Percentiles rank a stretch among this genome's conserved stretches.
Conservation (phyloP, 371 early-diverging fungal genomes). For the Mortierella sp. region DNA sequence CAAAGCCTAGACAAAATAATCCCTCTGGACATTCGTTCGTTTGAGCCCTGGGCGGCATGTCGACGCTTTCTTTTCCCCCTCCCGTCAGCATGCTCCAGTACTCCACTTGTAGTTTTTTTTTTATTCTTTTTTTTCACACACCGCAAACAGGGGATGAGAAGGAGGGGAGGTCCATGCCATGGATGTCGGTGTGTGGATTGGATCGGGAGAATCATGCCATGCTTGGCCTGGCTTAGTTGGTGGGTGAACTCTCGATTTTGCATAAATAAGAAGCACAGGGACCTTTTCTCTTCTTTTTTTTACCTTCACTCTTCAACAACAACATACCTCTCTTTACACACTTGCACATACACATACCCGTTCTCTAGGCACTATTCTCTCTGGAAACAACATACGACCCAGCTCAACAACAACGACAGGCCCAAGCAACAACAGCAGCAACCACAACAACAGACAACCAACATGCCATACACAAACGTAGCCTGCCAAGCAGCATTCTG, state of each 20-base stretch:
- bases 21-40: background rate
- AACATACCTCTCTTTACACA: background rate
- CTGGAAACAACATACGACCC: background rate
- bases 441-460: background rate
- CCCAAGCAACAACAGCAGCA: background rate
- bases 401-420: background rate
- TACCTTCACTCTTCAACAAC: background rate
- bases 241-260: background rate
- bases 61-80: background rate
- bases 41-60: background rate
- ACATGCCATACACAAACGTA: slow-evolving; percentile 48
- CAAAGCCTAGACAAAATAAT: background rate
- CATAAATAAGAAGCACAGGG: slow-evolving; percentile 5
- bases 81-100: background rate
- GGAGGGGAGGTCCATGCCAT: background rate
- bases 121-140: slow-evolving; percentile 6
- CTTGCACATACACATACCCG: background rate
- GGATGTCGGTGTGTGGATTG: background rate
- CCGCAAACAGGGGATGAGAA: background rate
- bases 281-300: background rate
- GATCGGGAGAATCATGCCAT: slow-evolving; percentile 5
- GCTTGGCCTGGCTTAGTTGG: background rate
- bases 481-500: slow-evolving; percentile 44
- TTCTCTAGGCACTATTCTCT: no score
- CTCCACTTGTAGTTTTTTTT: background rate